Evolutionary conservation across 768 basidiomycete genomes (phyloP).

Genomic region (Mycena haematopus): DNA sequence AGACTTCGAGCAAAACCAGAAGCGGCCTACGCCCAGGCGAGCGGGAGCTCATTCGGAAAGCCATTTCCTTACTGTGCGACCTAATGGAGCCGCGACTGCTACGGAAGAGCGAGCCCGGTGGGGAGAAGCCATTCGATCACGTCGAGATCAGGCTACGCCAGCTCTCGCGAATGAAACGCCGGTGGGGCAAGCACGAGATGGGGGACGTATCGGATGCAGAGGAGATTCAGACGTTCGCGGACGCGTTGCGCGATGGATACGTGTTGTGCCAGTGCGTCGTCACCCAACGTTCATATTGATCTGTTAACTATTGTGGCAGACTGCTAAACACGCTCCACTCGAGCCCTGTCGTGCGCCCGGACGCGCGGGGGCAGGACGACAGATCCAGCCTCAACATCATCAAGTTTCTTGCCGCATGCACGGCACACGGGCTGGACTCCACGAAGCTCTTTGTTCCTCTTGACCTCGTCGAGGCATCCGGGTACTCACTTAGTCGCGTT

Average conservation of each 20-base stretch:
- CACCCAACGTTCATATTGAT: neutral
- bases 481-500: slow-evolving; percentile 55
- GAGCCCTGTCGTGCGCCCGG: slow-evolving; percentile 49
- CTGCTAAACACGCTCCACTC: slow-evolving; percentile 63
- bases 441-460: slow-evolving; percentile 54
- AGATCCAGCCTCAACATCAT: slow-evolving; percentile 52
- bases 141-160: slow-evolving; percentile 32
- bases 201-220: slow-evolving; percentile 21
- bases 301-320: slow-evolving; percentile 39
- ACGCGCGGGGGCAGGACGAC: slow-evolving; percentile 56
- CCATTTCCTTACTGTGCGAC: slow-evolving; percentile 28
- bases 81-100: slow-evolving; percentile 32
- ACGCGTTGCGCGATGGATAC: slow-evolving; percentile 66
- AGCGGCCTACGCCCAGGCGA: slow-evolving; percentile 4
- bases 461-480: slow-evolving; percentile 55
- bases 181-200: slow-evolving; percentile 23
- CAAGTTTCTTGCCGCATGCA: slow-evolving; percentile 58
- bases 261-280: slow-evolving; percentile 64
- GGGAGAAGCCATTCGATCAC: slow-evolving; percentile 31
- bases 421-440: slow-evolving; percentile 47
- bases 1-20: neutral
- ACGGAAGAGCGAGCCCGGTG: slow-evolving; percentile 32
- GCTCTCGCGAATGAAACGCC: slow-evolving; percentile 21
- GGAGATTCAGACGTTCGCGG: slow-evolving; percentile 46
- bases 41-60: slow-evolving; percentile 25